Base-by-base conservation (phyloP, 495 filamentous ascomycete genomes). In the Arthonia radiata region DNA sequence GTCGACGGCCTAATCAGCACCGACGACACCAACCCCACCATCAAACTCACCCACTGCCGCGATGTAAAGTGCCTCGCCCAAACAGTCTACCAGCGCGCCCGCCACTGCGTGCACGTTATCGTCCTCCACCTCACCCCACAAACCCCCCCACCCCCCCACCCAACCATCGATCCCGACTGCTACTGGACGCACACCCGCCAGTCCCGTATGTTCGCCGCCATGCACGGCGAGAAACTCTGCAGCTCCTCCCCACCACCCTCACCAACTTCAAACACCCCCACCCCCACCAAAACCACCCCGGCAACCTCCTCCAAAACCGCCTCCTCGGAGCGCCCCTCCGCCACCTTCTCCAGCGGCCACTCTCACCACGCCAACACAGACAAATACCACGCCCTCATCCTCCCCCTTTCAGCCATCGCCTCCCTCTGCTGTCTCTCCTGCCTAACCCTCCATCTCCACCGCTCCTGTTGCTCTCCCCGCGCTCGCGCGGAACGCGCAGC, bases 401-500 rank as follows among this genome's bases (percentile, higher is more conserved):
- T 43, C 15, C 32, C 37, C 23, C 23, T 37, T n/a, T 14, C 24
- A 12, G 31, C 31, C 15, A 18, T 41, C 23, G 32, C 28, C 16
- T 8, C 14, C 1, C 25, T 31, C 17, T 29, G 48, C 17, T 35
- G 32, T 18, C 27, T 31, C 17, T 31, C 32, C 13, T 48, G 44
- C 33, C 34, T 32, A 31, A 42, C 40, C 39, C 43, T 33, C 31
- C 47, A n/a, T n/a, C 29, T 51, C 17, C 36, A 32, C 22, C 27
- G 32, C 17, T 31, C 32, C 13, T 48, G 44, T 31, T 35, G 33
- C 33, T 42, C 40, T 40, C 43, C 34, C 31, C 47, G 37, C 12
- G 37, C 30, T 26, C 52, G 47, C 23, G 54, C 31, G 6, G 49
- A 52, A 13, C 29, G 46, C 24, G 39, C 46, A 6, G 43, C 50